A percentile compares a stretch with the other conserved stretches of the same genome.
phyloP scores from a whole-genome alignment of 306 rosid species.

The Pyrus bretschneideri region DNA sequence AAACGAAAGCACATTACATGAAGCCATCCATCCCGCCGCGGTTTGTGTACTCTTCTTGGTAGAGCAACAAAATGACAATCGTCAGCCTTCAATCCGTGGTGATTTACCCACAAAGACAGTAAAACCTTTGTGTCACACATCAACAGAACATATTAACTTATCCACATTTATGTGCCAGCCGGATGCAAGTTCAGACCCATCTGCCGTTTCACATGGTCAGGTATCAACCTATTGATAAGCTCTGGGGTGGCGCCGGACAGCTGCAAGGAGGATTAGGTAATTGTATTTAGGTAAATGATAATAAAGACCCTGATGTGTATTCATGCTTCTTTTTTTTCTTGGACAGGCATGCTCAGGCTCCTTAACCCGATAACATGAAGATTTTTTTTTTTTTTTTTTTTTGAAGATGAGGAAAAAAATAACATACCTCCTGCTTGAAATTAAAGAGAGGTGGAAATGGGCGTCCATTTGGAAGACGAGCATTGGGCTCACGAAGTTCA shows the following conservation, averaged over 20 bases:
- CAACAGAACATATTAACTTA: constrained; percentile 27
- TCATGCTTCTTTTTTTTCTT: neutral
- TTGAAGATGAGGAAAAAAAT: neutral
- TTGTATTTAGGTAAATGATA: no score
- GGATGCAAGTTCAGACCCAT: constrained; percentile 51
- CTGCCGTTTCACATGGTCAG: constrained; percentile 85
- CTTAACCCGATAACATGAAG: neutral
- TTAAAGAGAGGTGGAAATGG: constrained; percentile 80
- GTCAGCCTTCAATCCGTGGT: constrained; percentile 30
- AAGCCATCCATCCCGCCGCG: constrained; percentile 35
- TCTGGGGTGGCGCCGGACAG: constrained; percentile 72
- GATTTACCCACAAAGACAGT: constrained; percentile 53
- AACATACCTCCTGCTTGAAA: constrained; percentile 84
- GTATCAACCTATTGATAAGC: constrained; percentile 74
- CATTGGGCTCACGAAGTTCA: constrained; percentile 81
- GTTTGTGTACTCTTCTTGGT: constrained; percentile 31
- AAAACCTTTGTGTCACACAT: constrained; percentile 36
- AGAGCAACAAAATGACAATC: constrained; percentile 31
- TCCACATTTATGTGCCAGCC: constrained; percentile 49
- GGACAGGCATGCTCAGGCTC: neutral
- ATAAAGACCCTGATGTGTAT: no score
- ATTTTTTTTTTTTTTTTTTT: no score
- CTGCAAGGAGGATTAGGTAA: constrained; percentile 32
- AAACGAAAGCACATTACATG: constrained; percentile 38
- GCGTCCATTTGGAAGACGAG: constrained; percentile 82